Conservation (phyloP, 768 basidiomycete species). For the Cystobasidium onofrii region DNA sequence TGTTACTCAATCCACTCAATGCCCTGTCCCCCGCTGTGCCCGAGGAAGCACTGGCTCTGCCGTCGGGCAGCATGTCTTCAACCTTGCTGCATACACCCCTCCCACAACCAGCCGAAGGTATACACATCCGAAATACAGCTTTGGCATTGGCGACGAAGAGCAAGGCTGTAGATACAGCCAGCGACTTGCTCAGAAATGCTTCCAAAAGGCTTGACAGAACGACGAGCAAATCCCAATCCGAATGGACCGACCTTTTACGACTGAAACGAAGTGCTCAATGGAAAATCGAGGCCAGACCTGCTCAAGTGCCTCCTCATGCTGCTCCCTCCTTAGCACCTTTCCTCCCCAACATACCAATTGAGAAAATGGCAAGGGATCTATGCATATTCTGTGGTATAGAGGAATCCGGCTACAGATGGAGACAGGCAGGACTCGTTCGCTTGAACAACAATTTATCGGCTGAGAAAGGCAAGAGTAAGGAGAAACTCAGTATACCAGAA, state of each 20-base stretch:
- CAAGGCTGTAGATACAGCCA: neutral
- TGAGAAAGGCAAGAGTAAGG: constrained; percentile 18
- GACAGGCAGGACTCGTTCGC: constrained; percentile 9
- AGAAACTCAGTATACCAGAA: constrained; percentile 8
- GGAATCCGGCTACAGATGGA: constrained; percentile 6
- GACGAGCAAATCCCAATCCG: constrained; percentile 5
- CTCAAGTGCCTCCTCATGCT: neutral
- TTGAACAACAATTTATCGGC: neutral
- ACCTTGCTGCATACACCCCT: neutral
- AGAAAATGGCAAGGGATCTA: constrained; percentile 22
- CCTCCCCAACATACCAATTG: neutral
- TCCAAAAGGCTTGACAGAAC: neutral
- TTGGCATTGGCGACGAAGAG: constrained; percentile 11
- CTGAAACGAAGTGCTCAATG: constrained; percentile 23
- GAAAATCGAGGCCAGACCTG: constrained; percentile 22
- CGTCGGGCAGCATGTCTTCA: neutral
- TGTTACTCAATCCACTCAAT: constrained; percentile 27
- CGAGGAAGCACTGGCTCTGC: constrained; percentile 25
- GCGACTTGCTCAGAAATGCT: constrained; percentile 4
- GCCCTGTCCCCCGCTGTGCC: constrained; percentile 15
- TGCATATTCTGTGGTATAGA: constrained; percentile 28
- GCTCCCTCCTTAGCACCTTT: neutral
- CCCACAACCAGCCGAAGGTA: neutral
- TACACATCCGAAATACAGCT: constrained; percentile 12
- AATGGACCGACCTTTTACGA: constrained; percentile 20